Evolutionary conservation across 805 yeast species (phyloP).

Genomic region (Suhomyces sp.): DNA sequence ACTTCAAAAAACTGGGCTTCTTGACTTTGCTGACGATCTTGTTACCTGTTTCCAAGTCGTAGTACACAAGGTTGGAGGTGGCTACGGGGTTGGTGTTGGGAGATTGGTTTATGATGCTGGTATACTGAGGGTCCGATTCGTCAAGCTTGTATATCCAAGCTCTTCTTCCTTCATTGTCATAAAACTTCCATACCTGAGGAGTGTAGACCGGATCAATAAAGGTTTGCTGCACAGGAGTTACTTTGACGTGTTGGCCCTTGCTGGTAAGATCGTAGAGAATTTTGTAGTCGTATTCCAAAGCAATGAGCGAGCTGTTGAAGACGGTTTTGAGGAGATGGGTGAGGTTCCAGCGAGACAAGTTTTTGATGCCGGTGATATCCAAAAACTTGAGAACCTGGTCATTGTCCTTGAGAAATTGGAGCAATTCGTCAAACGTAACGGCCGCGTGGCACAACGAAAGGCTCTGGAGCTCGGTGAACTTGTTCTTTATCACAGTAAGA

Average conservation of each 20-base stretch:
- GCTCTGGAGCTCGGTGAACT: conserved; percentile 41
- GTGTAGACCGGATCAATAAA: conserved; percentile 23
- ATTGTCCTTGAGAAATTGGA: conserved; percentile 29
- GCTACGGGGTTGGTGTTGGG: conserved; percentile 8
- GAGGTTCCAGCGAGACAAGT: conserved; percentile 56
- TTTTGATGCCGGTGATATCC: conserved; percentile 64
- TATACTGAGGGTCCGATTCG: conserved; percentile 29
- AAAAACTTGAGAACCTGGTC: conserved; percentile 48
- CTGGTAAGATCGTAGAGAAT: conserved; percentile 48
- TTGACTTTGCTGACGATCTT: conserved; percentile 47
- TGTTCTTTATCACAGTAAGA: conserved; percentile 35
- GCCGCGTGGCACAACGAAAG: conserved; percentile 41
- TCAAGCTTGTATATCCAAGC: conserved; percentile 68
- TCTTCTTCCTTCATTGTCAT: conserved; percentile 68
- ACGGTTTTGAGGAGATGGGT: conserved; percentile 26
- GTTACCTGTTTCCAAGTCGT: conserved; percentile 63
- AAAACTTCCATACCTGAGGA: conserved; percentile 47
- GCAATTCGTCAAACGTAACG: conserved; percentile 36
- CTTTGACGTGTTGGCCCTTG: conserved; percentile 28
- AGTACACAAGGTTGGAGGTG: conserved; percentile 46
- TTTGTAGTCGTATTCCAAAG: conserved; percentile 66
- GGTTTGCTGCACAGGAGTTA: conserved; percentile 28
- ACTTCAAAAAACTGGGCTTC: conserved; percentile 50
- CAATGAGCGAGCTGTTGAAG: conserved; percentile 38
- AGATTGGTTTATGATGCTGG: conserved; percentile 20